phyloP scores from a whole-genome alignment of 2,329 filamentous ascomycete species.

The Phialophora expanda region DNA sequence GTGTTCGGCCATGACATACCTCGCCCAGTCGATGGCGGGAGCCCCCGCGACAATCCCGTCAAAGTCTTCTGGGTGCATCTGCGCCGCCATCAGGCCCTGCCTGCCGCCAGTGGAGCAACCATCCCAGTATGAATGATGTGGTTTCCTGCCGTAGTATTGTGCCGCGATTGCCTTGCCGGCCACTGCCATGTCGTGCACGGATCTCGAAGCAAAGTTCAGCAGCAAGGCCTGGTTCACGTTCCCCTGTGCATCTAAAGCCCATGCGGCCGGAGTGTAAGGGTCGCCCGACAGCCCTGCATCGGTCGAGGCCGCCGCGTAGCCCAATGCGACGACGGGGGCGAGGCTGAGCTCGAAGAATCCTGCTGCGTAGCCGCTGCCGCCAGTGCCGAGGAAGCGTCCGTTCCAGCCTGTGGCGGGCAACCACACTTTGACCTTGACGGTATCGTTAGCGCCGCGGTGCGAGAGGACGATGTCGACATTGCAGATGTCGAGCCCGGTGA shows the following conservation, averaged over 20 bases:
- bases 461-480: constrained; percentile 41
- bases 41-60: constrained; percentile 15
- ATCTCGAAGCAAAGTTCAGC: constrained; percentile 44
- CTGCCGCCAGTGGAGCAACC: constrained; percentile 67
- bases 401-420: constrained; percentile 47
- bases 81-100: constrained; percentile 59
- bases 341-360: constrained; percentile 27
- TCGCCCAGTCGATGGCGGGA: constrained; percentile 10
- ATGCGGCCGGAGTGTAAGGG: not conserved
- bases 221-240: constrained; percentile 45
- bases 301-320: constrained; percentile 37
- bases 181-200: constrained; percentile 45
- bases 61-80: constrained; percentile 31
- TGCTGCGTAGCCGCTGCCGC: constrained; percentile 45
- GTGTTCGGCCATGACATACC: not conserved
- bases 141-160: constrained; percentile 26
- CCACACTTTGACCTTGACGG: constrained; percentile 47
- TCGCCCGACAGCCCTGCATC: constrained; percentile 30
- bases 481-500: constrained; percentile 20
- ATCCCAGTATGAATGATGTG: constrained; percentile 54
- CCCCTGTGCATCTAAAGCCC: constrained; percentile 34
- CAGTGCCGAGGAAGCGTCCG: constrained; percentile 47
- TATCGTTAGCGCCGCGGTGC: constrained; percentile 8
- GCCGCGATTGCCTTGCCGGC: constrained; percentile 37
- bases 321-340: constrained; percentile 16